Evolutionary conservation across 306 rosid genomes (phyloP), one percentile per base, ranked within the genome.

Genomic region (Castanopsis chinensis): DNA sequence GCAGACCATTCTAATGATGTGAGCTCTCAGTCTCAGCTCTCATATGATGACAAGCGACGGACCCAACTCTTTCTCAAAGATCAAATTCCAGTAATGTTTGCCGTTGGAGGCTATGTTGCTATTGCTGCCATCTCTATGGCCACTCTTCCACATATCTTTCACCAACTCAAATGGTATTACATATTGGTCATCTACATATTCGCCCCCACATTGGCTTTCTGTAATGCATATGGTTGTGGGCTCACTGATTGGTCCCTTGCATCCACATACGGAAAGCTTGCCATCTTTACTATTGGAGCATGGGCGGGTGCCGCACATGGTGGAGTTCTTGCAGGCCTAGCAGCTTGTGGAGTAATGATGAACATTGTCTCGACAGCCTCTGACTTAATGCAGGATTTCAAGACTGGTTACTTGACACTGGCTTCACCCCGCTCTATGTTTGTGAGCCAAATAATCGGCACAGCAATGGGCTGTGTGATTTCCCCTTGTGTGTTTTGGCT

Each of bases 331-430:
- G 78, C 78, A 21, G 78, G 78, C 18, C 71, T 75, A 2, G 78
- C 78, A 21, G 71, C 78, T 30, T 75, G 78, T 75, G 78, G 78
- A 14, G 78, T 75, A 3, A 75, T 75, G 71, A 75, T 75, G 78
- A 75, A 58, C 58, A 75, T 75, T 25, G 78, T 75, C 25, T 25
- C 78, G 0, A 75, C 78, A 15, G 78, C 78, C 37, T 75, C 78
- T 15, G 78, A 75, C 25, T 14, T 75, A 3, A 75, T 60, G 71
- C 78, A 59, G 57, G 78, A 75, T 37, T 75, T 75, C 5, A 75
- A 75, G 70, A 75, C 78, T 8, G 71, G 78, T 4, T 75, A 75
- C 70, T 53, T 75, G 8, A 75, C 78, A 6, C 58, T 75, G 13
- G 78, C 78, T 41, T 75, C 78, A n/a, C 78, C 71, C 0, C 57